Conservation (phyloP, 1,139 yeast genomes). For the Saccharomycopsis hybrid region DNA sequence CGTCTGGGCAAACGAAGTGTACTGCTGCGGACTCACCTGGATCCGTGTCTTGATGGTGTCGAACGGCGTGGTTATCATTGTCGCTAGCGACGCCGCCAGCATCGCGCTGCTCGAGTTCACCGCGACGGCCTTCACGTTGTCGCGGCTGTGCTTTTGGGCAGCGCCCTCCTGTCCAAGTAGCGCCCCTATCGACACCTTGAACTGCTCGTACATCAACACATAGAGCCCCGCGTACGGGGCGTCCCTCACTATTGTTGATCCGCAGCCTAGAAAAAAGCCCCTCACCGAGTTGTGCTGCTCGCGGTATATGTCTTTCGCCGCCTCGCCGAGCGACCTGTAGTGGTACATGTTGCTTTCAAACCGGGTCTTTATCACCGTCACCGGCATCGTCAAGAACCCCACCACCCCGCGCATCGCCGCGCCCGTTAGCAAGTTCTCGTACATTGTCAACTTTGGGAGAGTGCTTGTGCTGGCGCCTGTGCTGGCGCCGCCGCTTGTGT, state of each 20-base stretch:
- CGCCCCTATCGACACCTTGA: no score
- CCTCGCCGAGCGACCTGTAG: constrained; percentile 60
- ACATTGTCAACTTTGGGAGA: constrained; percentile 65
- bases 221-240: constrained; percentile 96
- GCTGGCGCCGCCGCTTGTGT: constrained; percentile 27
- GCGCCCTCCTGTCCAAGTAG: no score
- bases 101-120: constrained; percentile 70
- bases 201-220: constrained; percentile 73
- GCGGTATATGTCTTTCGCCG: constrained; percentile 49
- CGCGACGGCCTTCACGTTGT: constrained; percentile 27
- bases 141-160: no score
- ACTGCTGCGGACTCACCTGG: constrained; percentile 56
- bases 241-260: constrained; percentile 83
- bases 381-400: constrained; percentile 92
- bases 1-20: constrained; percentile 37
- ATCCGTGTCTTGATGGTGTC: constrained; percentile 90
- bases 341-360: constrained; percentile 73
- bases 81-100: constrained; percentile 70
- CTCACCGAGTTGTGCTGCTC: constrained; percentile 38
- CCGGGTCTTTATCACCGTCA: constrained; percentile 89
- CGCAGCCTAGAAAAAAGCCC: constrained; percentile 82
- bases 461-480: no score
- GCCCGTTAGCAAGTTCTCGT: constrained; percentile 71
- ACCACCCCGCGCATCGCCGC: constrained; percentile 74
- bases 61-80: constrained; percentile 88